phyloP scores from a whole-genome alignment of 2,329 filamentous ascomycete species.

The Xylaria sp. region DNA sequence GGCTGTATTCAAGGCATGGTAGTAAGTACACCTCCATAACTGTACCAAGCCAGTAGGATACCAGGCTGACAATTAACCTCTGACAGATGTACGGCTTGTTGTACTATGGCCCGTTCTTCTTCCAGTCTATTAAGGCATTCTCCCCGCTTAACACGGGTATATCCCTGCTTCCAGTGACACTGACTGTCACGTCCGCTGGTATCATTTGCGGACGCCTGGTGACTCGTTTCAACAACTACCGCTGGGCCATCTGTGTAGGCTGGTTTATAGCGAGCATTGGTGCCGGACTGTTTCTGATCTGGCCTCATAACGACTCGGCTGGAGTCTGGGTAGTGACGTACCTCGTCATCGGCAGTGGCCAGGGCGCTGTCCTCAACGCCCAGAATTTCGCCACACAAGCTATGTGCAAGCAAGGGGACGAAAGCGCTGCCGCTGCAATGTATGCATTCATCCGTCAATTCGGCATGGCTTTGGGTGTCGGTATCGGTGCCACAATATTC shows the following conservation, averaged over 20 bases:
- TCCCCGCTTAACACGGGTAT: slow-evolving; percentile 42
- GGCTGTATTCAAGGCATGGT: slow-evolving; percentile 27
- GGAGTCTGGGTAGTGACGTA: slow-evolving; percentile 45
- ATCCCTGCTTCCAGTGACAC: slow-evolving; percentile 44
- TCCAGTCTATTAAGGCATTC: slow-evolving; percentile 44
- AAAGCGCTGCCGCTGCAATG: slow-evolving; percentile 47
- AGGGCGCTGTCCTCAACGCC: slow-evolving; percentile 47
- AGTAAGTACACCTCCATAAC: slow-evolving; percentile 13
- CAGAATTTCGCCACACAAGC: slow-evolving; percentile 49
- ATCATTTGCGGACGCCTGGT: slow-evolving; percentile 39
- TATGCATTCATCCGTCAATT: slow-evolving; percentile 50
- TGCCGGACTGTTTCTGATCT: slow-evolving; percentile 26
- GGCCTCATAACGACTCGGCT: slow-evolving; percentile 34
- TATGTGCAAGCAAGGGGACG: slow-evolving; percentile 44
- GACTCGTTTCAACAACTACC: slow-evolving; percentile 34
- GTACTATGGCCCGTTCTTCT: slow-evolving; percentile 46
- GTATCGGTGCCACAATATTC: slow-evolving; percentile 48
- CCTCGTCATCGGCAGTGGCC: slow-evolving; percentile 44
- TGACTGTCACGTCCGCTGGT: slow-evolving; percentile 41
- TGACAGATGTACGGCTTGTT: slow-evolving; percentile 33
- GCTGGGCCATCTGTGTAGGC: slow-evolving; percentile 47
- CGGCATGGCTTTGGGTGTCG: slow-evolving; percentile 50
- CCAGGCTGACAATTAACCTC: slow-evolving; percentile 14
- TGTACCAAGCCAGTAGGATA: neutral
- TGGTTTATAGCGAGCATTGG: slow-evolving; percentile 39